A percentile compares a stretch with the other conserved stretches of the same genome.
These are phyloP conservation scores for Madurella fahalii DNA, from an alignment of 2,329 filamentous ascomycete species.

Conservation along the genomic window DNA sequence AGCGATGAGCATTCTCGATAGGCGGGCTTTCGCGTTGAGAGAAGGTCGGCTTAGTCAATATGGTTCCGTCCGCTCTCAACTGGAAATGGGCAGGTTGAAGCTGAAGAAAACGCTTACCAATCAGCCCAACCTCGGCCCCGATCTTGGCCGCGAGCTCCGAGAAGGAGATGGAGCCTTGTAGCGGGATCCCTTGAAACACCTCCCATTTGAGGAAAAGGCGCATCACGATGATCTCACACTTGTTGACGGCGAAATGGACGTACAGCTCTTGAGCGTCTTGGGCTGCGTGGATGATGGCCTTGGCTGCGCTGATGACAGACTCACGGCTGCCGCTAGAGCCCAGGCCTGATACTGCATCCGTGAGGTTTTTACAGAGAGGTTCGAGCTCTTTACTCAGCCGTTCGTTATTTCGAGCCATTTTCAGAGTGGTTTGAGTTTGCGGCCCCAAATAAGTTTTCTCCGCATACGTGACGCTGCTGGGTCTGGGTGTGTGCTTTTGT, in stretches of 20 bases:
- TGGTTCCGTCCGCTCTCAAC: too few relatives aligned
- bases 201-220: background rate
- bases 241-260: slow-evolving; percentile 1
- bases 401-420: background rate
- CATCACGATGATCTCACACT: background rate
- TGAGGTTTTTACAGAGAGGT: background rate
- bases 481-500: too few relatives aligned
- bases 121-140: background rate
- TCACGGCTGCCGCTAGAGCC: background rate
- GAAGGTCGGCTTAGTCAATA: too few relatives aligned
- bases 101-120: background rate
- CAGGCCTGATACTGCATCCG: background rate
- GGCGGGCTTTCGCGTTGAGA: background rate
- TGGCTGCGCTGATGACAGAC: background rate
- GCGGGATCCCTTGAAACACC: background rate
- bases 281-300: background rate
- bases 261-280: background rate
- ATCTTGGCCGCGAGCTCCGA: background rate
- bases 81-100: background rate
- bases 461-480: too few relatives aligned
- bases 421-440: background rate
- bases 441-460: too few relatives aligned
- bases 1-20: background rate
- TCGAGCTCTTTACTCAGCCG: background rate
- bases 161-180: background rate